Evolutionary conservation across 2,329 filamentous ascomycete genomes (phyloP).

Genomic region (Trichophyton schoenleinii): DNA sequence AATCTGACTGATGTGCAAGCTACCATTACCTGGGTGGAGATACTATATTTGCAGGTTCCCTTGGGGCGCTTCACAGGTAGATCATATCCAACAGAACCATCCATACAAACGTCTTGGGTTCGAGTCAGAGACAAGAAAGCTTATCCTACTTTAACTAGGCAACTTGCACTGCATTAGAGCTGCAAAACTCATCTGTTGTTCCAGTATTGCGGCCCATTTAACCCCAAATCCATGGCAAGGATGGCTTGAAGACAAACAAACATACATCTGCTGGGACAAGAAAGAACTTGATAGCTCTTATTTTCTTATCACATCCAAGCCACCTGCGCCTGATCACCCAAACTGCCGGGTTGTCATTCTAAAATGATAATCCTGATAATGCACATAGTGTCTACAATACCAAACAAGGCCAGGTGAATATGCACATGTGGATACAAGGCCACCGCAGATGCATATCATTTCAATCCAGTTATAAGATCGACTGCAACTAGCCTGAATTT

Average conservation of each 20-base stretch:
- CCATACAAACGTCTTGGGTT: not conserved
- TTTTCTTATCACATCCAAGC: not conserved
- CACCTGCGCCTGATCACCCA: not conserved
- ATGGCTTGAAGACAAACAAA: not conserved
- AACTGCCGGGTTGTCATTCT: not conserved
- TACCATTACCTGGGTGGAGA: not conserved
- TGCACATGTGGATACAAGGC: not conserved
- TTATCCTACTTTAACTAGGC: not conserved
- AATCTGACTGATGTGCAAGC: not conserved
- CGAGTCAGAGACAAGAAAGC: not conserved
- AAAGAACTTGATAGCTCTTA: not conserved
- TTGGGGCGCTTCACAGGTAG: not conserved
- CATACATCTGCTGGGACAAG: not conserved
- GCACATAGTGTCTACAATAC: not conserved
- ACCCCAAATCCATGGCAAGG: not conserved
- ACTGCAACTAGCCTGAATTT: not conserved
- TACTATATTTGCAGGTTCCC: not conserved
- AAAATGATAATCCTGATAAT: not conserved
- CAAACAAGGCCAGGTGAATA: not conserved
- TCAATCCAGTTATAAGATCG: not conserved
- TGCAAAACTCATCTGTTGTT: not conserved
- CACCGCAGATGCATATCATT: not conserved
- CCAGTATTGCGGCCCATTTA: not conserved
- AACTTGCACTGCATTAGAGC: not conserved
- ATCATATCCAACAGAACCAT: not conserved